A percentile compares a stretch with the other conserved stretches of the same genome.
These are phyloP conservation scores for Eucalyptus albens DNA, from an alignment of 345 rosid species.

Conservation along the genomic window DNA sequence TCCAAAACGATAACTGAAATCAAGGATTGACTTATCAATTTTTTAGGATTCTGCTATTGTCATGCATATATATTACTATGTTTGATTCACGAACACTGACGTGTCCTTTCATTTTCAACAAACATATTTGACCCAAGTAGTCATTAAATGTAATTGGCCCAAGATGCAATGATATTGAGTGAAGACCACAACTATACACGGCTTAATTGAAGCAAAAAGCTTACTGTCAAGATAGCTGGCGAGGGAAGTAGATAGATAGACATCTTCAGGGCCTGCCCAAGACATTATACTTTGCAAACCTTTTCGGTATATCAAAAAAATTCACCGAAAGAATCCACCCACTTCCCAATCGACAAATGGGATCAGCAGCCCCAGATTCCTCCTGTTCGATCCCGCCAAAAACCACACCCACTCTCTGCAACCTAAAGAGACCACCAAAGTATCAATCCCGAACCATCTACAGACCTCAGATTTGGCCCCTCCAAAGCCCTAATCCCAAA, in stretches of 20 bases:
- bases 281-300: constrained; percentile 34
- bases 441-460: too few species aligned
- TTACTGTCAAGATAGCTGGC: constrained; percentile 83
- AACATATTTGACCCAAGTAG: too few species aligned
- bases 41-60: too few species aligned
- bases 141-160: too few species aligned
- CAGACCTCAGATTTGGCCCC: too few species aligned
- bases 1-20: too few species aligned
- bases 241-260: constrained; percentile 45
- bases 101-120: too few species aligned
- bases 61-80: too few species aligned
- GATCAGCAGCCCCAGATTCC: constrained; percentile 18
- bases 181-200: neutral
- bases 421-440: neutral
- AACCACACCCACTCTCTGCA: neutral
- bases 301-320: constrained; percentile 21
- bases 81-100: too few species aligned
- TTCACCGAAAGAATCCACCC: constrained; percentile 7
- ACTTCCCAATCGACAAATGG: constrained; percentile 9
- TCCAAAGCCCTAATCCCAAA: too few species aligned
- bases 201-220: neutral
- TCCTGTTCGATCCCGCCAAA: neutral
- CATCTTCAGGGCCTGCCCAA: constrained; percentile 76
- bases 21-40: too few species aligned
- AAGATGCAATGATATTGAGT: neutral